Percentiles rank a stretch among this genome's conserved stretches.
phyloP scores from a whole-genome alignment of 768 basidiomycete species.

The Naganishia randhawae region DNA sequence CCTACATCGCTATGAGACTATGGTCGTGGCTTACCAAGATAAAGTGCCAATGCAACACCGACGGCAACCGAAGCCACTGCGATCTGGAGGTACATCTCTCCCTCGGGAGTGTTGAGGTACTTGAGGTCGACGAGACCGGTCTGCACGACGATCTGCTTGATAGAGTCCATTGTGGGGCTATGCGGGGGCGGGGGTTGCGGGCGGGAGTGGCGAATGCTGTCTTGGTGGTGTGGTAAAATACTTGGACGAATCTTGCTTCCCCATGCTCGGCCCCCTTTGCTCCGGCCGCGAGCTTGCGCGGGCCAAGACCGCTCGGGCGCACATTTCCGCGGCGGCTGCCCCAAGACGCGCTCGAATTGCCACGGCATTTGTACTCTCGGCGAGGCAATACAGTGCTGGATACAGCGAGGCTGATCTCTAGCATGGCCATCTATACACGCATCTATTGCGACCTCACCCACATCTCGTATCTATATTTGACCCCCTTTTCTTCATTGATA shows the following conservation, averaged over 20 bases:
- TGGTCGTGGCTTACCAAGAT: neutral
- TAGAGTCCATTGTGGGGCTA: neutral
- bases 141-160: conserved; percentile 15
- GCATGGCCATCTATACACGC: neutral
- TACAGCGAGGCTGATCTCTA: too few species aligned
- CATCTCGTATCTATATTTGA: conserved; percentile 92
- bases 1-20: neutral
- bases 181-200: neutral
- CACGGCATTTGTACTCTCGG: too few species aligned
- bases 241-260: too few species aligned
- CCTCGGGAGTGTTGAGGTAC: conserved; percentile 18
- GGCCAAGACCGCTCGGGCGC: too few species aligned
- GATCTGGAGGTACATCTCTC: conserved; percentile 27
- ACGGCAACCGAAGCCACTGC: conserved; percentile 20
- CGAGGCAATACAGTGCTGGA: neutral
- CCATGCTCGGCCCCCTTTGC: too few species aligned
- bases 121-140: conserved; percentile 14
- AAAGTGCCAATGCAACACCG: conserved; percentile 15
- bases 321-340: too few species aligned
- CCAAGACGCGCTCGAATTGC: too few species aligned
- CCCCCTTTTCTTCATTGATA: conserved; percentile 72
- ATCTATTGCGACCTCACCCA: conserved; percentile 59
- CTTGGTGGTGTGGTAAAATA: too few species aligned
- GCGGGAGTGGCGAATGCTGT: too few species aligned
- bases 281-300: too few species aligned